phyloP scores from a whole-genome alignment of 768 basidiomycete genomes.

The Podaxis pistillaris region DNA sequence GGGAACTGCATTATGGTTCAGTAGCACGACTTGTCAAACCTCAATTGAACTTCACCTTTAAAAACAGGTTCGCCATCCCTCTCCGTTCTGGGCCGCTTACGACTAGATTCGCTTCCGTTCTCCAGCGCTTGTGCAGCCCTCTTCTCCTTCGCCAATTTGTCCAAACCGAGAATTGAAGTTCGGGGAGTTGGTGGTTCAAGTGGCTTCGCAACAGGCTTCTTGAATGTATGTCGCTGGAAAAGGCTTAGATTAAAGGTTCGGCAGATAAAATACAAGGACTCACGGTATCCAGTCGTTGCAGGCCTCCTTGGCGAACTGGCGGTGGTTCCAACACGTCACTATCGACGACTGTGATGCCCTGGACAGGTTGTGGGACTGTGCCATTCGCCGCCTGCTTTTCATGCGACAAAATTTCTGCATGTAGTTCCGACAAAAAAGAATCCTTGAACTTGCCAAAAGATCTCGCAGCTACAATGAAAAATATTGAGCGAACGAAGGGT shows the following conservation, averaged over 20 bases:
- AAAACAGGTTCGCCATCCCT: conserved; percentile 72
- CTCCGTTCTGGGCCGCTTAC: conserved; percentile 66
- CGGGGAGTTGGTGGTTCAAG: conserved; percentile 78
- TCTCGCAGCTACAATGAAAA: conserved; percentile 53
- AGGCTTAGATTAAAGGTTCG: conserved; percentile 1
- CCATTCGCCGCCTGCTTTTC: conserved; percentile 61
- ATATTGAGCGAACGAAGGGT: not conserved
- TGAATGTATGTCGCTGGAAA: conserved; percentile 75
- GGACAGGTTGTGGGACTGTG: conserved; percentile 54
- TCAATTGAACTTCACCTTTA: conserved; percentile 60
- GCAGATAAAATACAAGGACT: conserved; percentile 19
- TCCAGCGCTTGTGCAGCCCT: conserved; percentile 52
- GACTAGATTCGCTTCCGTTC: conserved; percentile 38
- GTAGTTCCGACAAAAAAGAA: conserved; percentile 74
- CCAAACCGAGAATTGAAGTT: conserved; percentile 81
- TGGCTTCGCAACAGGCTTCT: conserved; percentile 61
- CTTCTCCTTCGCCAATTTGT: conserved; percentile 88
- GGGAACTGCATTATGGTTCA: conserved; percentile 63
- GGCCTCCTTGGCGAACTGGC: conserved; percentile 71
- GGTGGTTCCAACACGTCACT: conserved; percentile 86
- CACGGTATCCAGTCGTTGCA: conserved; percentile 67
- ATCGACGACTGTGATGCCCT: conserved; percentile 76
- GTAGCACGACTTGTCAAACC: not conserved
- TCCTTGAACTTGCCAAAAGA: conserved; percentile 87
- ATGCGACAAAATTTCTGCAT: conserved; percentile 76